These are phyloP conservation scores for Angophora floribunda DNA, from an alignment of 345 rosid species.

Conservation along the genomic window DNA sequence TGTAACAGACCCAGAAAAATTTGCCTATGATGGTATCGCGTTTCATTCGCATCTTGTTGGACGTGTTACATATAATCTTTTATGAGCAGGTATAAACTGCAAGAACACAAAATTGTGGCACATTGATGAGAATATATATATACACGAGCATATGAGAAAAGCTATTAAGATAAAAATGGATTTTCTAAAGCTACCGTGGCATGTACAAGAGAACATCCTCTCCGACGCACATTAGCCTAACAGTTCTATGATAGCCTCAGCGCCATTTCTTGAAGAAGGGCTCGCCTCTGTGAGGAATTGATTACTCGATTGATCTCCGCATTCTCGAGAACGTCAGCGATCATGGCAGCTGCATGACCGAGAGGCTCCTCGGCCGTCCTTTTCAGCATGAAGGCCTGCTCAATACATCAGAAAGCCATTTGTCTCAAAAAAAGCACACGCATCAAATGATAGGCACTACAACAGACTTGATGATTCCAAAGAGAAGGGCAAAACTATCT, in stretches of 20 bases:
- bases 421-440: neutral
- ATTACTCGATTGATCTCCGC: conserved; percentile 74
- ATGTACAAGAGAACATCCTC: neutral
- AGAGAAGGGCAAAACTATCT: neutral
- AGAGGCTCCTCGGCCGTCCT: conserved; percentile 82
- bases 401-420: neutral
- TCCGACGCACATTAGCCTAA: neutral
- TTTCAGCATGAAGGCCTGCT: conserved; percentile 88
- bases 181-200: neutral
- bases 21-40: neutral
- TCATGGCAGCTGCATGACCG: conserved; percentile 87
- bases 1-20: neutral
- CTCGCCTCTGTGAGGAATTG: conserved; percentile 76
- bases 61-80: neutral
- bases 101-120: neutral
- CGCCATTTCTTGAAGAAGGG: conserved; percentile 92
- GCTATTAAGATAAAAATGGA: neutral
- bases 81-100: neutral
- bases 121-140: neutral
- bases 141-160: neutral
- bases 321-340: conserved; percentile 76
- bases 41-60: neutral
- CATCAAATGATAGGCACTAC: neutral
- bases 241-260: conserved; percentile 43
- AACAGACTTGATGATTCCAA: neutral